A percentile compares a stretch with the other conserved stretches of the same genome.
Evolutionary conservation across 345 rosid genomes (phyloP).

Genomic region (Atalantia buxifolia): DNA sequence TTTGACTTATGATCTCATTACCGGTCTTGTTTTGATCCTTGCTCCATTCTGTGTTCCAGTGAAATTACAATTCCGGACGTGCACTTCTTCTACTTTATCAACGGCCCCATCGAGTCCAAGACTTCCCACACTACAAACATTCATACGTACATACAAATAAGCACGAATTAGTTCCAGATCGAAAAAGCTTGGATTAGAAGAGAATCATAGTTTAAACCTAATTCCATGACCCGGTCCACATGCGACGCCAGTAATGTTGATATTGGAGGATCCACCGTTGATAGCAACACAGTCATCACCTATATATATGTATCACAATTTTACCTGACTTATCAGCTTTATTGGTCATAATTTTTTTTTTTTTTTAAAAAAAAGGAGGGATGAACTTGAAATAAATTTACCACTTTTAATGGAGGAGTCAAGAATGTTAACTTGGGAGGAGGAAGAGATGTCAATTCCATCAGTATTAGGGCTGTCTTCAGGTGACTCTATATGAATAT

Average conservation of each 20-base stretch:
- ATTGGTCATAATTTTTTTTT: too few species aligned
- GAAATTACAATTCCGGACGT: slow-evolving; percentile 38
- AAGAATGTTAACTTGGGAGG: slow-evolving; percentile 19
- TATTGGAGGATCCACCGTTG: slow-evolving; percentile 11
- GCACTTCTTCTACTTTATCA: slow-evolving; percentile 36
- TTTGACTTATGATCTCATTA: not conserved
- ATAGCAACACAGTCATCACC: slow-evolving; percentile 64
- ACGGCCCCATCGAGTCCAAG: slow-evolving; percentile 31
- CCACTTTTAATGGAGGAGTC: slow-evolving; percentile 37
- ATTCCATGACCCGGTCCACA: slow-evolving; percentile 52
- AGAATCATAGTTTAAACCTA: not conserved
- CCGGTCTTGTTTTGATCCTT: slow-evolving; percentile 61
- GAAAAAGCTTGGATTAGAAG: too few species aligned
- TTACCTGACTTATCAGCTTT: not conserved
- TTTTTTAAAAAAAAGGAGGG: not conserved
- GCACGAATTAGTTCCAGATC: not conserved
- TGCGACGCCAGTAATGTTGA: slow-evolving; percentile 33
- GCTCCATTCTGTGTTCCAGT: slow-evolving; percentile 38
- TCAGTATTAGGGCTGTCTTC: slow-evolving; percentile 45
- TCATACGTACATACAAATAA: not conserved
- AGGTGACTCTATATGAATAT: slow-evolving; percentile 36
- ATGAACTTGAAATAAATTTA: not conserved
- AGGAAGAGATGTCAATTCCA: slow-evolving; percentile 31
- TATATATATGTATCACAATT: not conserved
- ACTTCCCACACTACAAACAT: slow-evolving; percentile 48